These are phyloP conservation scores for Neurospora africana DNA, from an alignment of 495 filamentous ascomycete species.

Conservation along the genomic window DNA sequence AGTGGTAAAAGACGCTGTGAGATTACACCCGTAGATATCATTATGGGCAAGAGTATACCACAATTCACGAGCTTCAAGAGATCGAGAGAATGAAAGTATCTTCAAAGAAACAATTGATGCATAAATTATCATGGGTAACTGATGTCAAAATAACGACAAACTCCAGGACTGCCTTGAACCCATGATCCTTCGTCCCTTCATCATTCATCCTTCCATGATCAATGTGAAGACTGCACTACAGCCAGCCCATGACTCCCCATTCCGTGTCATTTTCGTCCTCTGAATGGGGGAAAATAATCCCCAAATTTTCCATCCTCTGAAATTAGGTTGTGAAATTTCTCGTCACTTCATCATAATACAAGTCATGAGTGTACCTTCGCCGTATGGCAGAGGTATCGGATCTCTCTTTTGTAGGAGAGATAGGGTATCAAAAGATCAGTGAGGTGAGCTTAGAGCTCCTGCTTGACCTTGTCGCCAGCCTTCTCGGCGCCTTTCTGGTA, in stretches of 20 bases:
- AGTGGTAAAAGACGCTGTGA: background rate
- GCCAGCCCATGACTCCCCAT: background rate
- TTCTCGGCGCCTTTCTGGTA: background rate
- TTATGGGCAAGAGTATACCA: background rate
- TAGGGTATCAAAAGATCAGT: background rate
- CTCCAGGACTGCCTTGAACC: background rate
- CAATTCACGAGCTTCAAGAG: background rate
- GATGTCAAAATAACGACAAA: background rate
- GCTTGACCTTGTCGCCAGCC: slow-evolving; percentile 5
- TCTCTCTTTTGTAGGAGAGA: background rate
- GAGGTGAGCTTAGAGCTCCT: slow-evolving; percentile 12
- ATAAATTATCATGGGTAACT: background rate
- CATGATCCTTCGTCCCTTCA: background rate
- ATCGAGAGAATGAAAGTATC: background rate
- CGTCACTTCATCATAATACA: background rate
- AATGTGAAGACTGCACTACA: background rate
- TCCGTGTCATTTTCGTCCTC: background rate
- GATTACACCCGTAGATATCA: background rate
- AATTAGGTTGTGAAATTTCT: background rate
- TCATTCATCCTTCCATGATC: background rate
- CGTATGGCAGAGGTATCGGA: background rate
- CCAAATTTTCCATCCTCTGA: background rate
- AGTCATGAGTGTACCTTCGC: background rate
- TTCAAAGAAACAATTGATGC: background rate
- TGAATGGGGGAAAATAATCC: background rate